These are phyloP conservation scores for Exidia glandulosa DNA, from an alignment of 768 basidiomycete genomes.

Conservation along the genomic window DNA sequence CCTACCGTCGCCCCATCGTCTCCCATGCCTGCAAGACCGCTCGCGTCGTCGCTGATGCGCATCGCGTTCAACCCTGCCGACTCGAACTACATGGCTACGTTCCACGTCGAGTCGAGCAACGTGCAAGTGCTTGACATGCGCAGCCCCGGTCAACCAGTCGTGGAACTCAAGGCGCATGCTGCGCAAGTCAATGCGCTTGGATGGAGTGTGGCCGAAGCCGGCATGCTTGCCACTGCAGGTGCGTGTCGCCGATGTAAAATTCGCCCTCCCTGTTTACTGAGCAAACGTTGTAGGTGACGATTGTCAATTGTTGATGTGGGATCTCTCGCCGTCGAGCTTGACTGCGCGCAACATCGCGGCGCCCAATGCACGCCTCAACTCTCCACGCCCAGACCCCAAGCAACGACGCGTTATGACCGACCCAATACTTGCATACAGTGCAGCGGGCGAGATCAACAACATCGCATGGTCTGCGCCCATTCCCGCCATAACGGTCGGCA, in stretches of 20 bases:
- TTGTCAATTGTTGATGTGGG: slow-evolving; percentile 89
- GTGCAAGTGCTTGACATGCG: slow-evolving; percentile 95
- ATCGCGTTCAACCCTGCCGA: slow-evolving; percentile 87
- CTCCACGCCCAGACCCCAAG: slow-evolving; percentile 72
- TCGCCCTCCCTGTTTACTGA: slow-evolving; percentile 2
- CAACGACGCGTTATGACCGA: slow-evolving; percentile 55
- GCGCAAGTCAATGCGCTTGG: slow-evolving; percentile 77
- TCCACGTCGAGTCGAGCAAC: slow-evolving; percentile 85
- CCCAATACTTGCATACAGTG: slow-evolving; percentile 78
- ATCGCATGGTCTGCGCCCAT: slow-evolving; percentile 85
- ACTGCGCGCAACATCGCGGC: slow-evolving; percentile 48
- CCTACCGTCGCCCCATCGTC: slow-evolving; percentile 56
- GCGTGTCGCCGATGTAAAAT: slow-evolving; percentile 15
- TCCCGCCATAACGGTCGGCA: slow-evolving; percentile 55
- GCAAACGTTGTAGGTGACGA: slow-evolving; percentile 59
- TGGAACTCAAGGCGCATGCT: slow-evolving; percentile 79
- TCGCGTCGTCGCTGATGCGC: slow-evolving; percentile 70
- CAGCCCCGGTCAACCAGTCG: slow-evolving; percentile 88
- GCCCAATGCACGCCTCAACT: slow-evolving; percentile 48
- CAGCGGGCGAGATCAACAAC: slow-evolving; percentile 66
- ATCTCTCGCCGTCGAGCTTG: slow-evolving; percentile 53
- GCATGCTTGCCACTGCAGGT: slow-evolving; percentile 83
- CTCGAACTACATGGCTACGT: slow-evolving; percentile 94
- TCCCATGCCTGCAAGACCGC: slow-evolving; percentile 53
- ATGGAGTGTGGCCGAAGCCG: slow-evolving; percentile 80